phyloP scores from a whole-genome alignment of 768 basidiomycete genomes.

The Lactarius sp. region DNA sequence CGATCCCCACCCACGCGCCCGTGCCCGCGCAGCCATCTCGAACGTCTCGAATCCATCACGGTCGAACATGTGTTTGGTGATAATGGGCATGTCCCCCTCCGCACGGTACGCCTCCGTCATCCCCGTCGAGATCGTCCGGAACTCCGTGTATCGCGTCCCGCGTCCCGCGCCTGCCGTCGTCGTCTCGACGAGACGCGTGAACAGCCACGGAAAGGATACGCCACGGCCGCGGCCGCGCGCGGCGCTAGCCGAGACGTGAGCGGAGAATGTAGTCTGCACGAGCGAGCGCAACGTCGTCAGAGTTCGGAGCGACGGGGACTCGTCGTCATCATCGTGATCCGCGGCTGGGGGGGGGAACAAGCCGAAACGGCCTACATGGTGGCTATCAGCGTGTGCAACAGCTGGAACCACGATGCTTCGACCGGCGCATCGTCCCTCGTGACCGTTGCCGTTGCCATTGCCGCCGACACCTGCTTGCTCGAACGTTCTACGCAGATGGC shows the following conservation, averaged over 20 bases:
- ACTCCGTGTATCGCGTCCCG: too few species aligned
- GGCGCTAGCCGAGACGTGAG: conserved; percentile 80
- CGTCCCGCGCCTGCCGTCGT: conserved; percentile 34
- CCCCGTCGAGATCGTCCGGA: conserved; percentile 48
- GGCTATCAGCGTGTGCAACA: conserved; percentile 57
- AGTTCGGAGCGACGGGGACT: conserved; percentile 26
- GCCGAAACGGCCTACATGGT: conserved; percentile 66
- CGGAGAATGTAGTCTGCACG: conserved; percentile 78
- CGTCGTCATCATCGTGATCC: not conserved
- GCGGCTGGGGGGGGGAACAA: conserved; percentile 28
- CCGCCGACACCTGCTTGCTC: conserved; percentile 14
- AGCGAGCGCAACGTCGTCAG: conserved; percentile 30
- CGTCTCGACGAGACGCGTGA: conserved; percentile 86
- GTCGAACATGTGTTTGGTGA: conserved; percentile 76
- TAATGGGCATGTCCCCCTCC: conserved; percentile 84
- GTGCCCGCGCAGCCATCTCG: conserved; percentile 46
- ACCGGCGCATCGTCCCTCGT: conserved; percentile 39
- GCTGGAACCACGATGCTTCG: too few species aligned
- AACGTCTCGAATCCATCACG: conserved; percentile 59
- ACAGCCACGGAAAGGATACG: too few species aligned
- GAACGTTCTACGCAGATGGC: conserved; percentile 41
- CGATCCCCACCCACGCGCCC: conserved; percentile 58
- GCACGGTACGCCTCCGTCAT: conserved; percentile 94
- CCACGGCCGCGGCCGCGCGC: not conserved
- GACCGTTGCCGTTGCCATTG: conserved; percentile 21